phyloP scores from a whole-genome alignment of 495 filamentous ascomycete genomes.

The Xylaria flabelliformis region DNA sequence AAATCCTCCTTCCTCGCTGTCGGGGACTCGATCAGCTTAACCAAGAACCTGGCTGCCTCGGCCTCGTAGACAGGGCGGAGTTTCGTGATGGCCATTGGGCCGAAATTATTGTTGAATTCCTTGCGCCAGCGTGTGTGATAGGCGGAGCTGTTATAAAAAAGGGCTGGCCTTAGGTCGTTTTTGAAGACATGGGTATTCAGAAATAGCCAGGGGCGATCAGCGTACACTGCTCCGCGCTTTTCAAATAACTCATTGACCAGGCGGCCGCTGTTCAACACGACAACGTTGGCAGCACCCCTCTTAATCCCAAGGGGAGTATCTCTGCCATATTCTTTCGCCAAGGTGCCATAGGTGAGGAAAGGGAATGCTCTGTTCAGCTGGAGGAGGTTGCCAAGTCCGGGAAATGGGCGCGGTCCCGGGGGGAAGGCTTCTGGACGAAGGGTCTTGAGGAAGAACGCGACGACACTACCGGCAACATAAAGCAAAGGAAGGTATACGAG shows the following conservation, averaged over 20 bases:
- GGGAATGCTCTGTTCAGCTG: not conserved
- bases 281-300: not conserved
- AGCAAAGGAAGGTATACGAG: not conserved
- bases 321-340: not conserved
- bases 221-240: not conserved
- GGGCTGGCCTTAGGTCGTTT: not conserved
- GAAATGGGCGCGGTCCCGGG: not conserved
- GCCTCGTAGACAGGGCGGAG: not conserved
- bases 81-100: not conserved
- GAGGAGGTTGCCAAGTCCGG: not conserved
- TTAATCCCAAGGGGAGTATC: not conserved
- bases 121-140: slow-evolving; percentile 1
- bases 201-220: not conserved
- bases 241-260: not conserved
- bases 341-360: not conserved
- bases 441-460: not conserved
- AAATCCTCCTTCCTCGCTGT: slow-evolving; percentile 2
- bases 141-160: not conserved
- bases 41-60: not conserved
- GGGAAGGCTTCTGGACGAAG: not conserved
- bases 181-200: not conserved
- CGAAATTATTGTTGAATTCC: not conserved
- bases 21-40: not conserved
- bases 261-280: slow-evolving; percentile 4
- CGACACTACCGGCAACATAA: not conserved